Conservation (phyloP, 1,139 yeast genomes). For the Pichia sp. region DNA sequence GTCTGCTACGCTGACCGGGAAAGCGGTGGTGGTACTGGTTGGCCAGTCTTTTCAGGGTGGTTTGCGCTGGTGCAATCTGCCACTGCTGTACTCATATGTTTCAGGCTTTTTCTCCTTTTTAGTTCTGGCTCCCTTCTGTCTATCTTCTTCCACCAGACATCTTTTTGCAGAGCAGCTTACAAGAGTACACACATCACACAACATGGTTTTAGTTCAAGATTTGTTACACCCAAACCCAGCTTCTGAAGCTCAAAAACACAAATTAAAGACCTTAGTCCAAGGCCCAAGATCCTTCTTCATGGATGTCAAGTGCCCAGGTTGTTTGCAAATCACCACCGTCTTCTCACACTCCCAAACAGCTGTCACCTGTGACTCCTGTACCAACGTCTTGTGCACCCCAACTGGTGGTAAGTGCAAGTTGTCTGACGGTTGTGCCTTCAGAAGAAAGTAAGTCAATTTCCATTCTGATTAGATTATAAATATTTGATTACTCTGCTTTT, state of each 20-base stretch:
- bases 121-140: background rate
- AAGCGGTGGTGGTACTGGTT: background rate
- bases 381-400: constrained; percentile 97
- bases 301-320: constrained; percentile 99
- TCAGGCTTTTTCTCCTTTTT: background rate
- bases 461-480: background rate
- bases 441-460: constrained; percentile 76
- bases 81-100: background rate
- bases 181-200: constrained; percentile 12
- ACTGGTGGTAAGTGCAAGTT: constrained; percentile 99
- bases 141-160: background rate
- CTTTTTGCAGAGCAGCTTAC: constrained; percentile 3
- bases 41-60: background rate
- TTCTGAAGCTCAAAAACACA: constrained; percentile 94
- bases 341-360: constrained; percentile 99
- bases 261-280: constrained; percentile 95
- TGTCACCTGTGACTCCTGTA: constrained; percentile 97
- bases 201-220: constrained; percentile 91
- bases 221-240: constrained; percentile 96
- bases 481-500: background rate
- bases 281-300: constrained; percentile 98
- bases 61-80: background rate
- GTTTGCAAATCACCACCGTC: constrained; percentile 97
- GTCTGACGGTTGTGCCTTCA: constrained; percentile 99
- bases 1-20: background rate